Base-by-base conservation (phyloP, 805 yeast genomes). In the Blastobotrys mokoenaii region DNA sequence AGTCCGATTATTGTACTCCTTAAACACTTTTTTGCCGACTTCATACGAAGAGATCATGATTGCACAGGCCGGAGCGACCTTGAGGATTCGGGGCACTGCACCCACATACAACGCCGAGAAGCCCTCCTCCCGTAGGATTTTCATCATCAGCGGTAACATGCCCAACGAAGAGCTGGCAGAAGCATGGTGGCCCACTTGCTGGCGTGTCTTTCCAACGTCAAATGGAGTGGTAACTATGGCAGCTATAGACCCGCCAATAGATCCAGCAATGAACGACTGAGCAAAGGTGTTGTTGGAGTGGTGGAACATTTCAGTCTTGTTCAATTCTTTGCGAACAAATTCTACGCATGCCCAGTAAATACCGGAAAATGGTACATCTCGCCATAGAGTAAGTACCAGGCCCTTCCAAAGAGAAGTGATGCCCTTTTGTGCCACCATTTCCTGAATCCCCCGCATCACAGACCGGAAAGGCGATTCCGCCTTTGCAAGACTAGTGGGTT, bases 1-100 rank as follows among this genome's bases (percentile, higher is more conserved):
- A 5, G 27, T 5, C 6, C 34, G 25, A 16, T 40, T 50, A 46
- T 58, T 54, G 35, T 52, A 43, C 18, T 48, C 49, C 7, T 47
- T 47, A 42, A 64, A 61, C n/a, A 79, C 59, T 46, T 77, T 76
- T 63, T 93, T 93, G 22, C 94, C 84, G 38, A 89, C 69, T 62
- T 93, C 98, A 61, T 93, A 93, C 34, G 93, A 82, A 10, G 97
- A 86, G 38, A 93, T 88, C 98, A 93, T 93, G 33, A 93, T 90
- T 1, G 98, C 98, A 72, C 98, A 93, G 12, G 96, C 81, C 9
- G 98, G 97, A 0, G 97, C 96, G 22, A 93, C 84, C 60, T 93
- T 93, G 62, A 90, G 66, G 6, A 90, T 76, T 52, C 98, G 73
- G 0, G 97, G 97, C 1, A 77, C 69, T 33, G 88, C 66, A 0